Conservation (phyloP, 768 basidiomycete genomes). For the Serendipita indica region DNA sequence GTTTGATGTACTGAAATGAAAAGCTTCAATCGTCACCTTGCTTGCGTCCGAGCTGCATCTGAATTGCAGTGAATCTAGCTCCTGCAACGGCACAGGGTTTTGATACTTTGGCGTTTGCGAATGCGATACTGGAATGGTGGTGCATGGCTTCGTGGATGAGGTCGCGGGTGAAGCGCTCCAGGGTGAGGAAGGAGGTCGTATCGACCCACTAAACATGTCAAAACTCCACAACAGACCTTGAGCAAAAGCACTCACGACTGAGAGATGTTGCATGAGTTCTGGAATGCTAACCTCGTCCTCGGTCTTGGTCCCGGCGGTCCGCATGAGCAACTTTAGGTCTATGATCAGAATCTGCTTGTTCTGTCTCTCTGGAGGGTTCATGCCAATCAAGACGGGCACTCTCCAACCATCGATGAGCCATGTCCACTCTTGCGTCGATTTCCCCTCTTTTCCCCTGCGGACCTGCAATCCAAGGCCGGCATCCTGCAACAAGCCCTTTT, state of each 20-base stretch:
- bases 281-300: too few relatives aligned
- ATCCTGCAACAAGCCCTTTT: neutral
- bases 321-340: neutral
- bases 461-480: neutral
- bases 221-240: neutral
- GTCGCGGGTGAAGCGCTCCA: neutral
- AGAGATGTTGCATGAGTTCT: neutral
- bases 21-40: neutral
- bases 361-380: conserved; percentile 3
- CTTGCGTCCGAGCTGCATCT: neutral
- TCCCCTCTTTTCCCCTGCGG: neutral
- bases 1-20: neutral
- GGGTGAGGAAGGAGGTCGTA: neutral
- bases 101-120: neutral
- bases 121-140: neutral
- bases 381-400: neutral
- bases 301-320: neutral
- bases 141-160: neutral
- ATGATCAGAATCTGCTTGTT: neutral
- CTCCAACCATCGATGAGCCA: neutral
- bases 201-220: neutral
- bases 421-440: neutral
- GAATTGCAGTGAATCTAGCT: neutral
- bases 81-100: neutral
- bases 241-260: neutral